Base-by-base conservation (phyloP, 805 yeast genomes). In the Pichia heedii region DNA sequence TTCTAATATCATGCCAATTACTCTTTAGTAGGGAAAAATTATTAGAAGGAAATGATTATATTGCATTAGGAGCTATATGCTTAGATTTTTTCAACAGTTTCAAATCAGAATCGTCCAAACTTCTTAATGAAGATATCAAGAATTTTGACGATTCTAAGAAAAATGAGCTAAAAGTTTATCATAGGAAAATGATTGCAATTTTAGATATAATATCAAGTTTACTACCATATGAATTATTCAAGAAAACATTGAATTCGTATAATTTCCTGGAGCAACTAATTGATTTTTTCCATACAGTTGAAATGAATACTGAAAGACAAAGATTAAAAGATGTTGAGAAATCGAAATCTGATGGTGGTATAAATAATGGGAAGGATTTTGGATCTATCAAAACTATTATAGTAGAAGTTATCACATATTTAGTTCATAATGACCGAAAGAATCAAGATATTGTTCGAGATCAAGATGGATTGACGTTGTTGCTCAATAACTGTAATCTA, bases 401-500 rank as follows among this genome's bases (percentile, higher is more conserved):
- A 11, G 73, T 88, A 22, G 89, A 84, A 52, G 69, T 81, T 0
- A 59, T 89, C 11, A 71, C 88, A 0, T 70, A 73, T 39, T 57
- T 88, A 38, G 69, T 74, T 0, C 71, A 71, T 49, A 65, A 71
- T 0, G 71, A 78, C 37, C 65, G 60, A 37, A 66, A 66, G 5
- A 73, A 77, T 5, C 96, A 90, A 57, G 90, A 89, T 44, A 57
- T 63, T 36, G 66, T 84, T 30, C 66, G 97, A 38, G 73, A 72
- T 24, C 51, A 68, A 1, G 84, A 82, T 37, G 95, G 87, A 0
- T 59, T 90, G 13, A 85, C 79, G 42, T 61, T 85, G 18, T 70
- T 89, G 0, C 65, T 90, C 21, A 82, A 89, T 8, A 82, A 81
- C 49, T 89, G 97, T 64, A 76, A 83, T 33, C 79, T 93, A 41